Evolutionary conservation across 495 filamentous ascomycete genomes (phyloP), one percentile per base, ranked within the genome.

Genomic region (Talaromyces liani): DNA sequence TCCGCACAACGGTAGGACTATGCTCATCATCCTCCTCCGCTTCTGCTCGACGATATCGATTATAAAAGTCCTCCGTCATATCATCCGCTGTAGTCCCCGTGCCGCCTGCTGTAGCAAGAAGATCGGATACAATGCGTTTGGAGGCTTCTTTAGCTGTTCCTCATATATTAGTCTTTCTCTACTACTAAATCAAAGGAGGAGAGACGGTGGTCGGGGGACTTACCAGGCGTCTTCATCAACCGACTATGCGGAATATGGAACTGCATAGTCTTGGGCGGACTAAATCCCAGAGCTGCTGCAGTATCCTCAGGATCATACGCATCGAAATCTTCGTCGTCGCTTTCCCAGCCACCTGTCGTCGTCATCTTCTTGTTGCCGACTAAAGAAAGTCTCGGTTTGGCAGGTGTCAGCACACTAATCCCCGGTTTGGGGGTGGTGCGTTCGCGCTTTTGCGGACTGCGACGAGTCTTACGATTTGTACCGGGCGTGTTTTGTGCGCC

Each of bases 191-290:
- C 2, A 36, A 41, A 18, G 16, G 16, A 10, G 47, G 39, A 24
- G 22, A 24, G 22, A 24, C 24, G 57, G 60, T 12, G 55, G 10
- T 24, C 22, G n/a, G 60, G 58, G 27, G 10, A 79, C 84, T 69
- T 80, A 91, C 92, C 92, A 63, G 94, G 94, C 25, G 94, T 99
- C 68, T 94, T 92, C 77, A 99, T 74, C 34, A 99, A 73, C 65
- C 90, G 86, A 57, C 87, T 89, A 69, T 91, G 89, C 62, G 93
- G 93, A 63, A 99, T 80, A 68, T 91, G 89, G 71, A 99, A 99
- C 70, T 97, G 92, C 73, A 99, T 96, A 27, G 94, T 99, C 77
- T 97, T 97, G 0, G 94, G 94, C 39, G 95, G 94, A 69, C 91
- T 96, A 67, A 92, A 85, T 0, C 85, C 91, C 12, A 85, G 65